phyloP scores from a whole-genome alignment of 805 yeast species.

The Candida pseudoglaebosa region DNA sequence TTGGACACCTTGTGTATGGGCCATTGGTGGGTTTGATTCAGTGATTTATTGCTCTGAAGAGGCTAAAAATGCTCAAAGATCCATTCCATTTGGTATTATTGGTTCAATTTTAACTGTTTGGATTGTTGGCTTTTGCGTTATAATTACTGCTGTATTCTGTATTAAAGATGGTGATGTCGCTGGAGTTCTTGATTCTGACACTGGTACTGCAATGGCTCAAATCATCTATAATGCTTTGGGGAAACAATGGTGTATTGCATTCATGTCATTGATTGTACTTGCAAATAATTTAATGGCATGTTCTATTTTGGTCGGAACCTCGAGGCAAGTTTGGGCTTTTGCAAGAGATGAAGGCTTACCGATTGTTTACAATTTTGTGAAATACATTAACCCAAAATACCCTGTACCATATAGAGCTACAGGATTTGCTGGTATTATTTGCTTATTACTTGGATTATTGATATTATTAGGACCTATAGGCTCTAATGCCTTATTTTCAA shows the following conservation, averaged over 20 bases:
- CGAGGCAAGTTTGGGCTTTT: constrained; percentile 67
- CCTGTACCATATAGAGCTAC: constrained; percentile 64
- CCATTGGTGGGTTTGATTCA: constrained; percentile 65
- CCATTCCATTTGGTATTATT: constrained; percentile 63
- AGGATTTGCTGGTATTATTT: constrained; percentile 42
- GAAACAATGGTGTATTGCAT: constrained; percentile 54
- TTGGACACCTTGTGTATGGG: constrained; percentile 66
- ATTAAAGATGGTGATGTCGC: constrained; percentile 41
- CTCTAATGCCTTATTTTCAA: constrained; percentile 57
- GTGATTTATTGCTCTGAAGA: constrained; percentile 69
- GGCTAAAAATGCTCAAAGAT: constrained; percentile 53
- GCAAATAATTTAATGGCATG: constrained; percentile 63
- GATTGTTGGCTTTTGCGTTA: constrained; percentile 50
- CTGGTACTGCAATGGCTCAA: constrained; percentile 63
- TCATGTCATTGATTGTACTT: constrained; percentile 49
- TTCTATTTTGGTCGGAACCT: constrained; percentile 54
- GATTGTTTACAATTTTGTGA: constrained; percentile 43
- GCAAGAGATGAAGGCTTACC: constrained; percentile 72
- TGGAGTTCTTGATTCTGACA: constrained; percentile 33
- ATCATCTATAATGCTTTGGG: constrained; percentile 57
- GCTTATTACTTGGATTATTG: constrained; percentile 48
- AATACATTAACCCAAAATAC: constrained; percentile 48
- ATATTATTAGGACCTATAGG: constrained; percentile 55
- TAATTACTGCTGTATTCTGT: constrained; percentile 49
- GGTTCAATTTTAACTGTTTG: constrained; percentile 52